These are phyloP conservation scores for Candida smagusa DNA, from an alignment of 1,139 yeast genomes.

Conservation along the genomic window DNA sequence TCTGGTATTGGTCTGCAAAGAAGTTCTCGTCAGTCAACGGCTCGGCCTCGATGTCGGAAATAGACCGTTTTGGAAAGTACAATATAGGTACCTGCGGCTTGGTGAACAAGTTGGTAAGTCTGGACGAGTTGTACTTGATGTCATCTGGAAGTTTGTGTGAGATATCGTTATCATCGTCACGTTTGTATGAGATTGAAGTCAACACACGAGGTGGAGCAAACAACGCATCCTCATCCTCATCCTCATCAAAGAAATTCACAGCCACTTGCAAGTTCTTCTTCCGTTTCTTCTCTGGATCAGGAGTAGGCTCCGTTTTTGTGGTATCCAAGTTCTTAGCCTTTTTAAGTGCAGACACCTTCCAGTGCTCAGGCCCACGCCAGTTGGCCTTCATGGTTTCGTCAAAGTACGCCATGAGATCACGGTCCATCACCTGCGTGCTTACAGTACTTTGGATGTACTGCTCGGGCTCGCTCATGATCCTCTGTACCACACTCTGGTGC, in stretches of 20 bases:
- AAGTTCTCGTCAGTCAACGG: slow-evolving; percentile 60
- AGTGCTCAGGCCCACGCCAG: slow-evolving; percentile 94
- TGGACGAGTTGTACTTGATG: slow-evolving; percentile 65
- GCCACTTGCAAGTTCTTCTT: slow-evolving; percentile 32
- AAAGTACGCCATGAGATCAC: slow-evolving; percentile 75
- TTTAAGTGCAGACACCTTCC: slow-evolving; percentile 74
- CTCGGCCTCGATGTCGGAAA: slow-evolving; percentile 7
- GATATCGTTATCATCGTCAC: slow-evolving; percentile 23
- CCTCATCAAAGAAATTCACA: slow-evolving; percentile 50
- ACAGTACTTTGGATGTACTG: slow-evolving; percentile 14
- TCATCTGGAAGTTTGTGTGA: slow-evolving; percentile 67
- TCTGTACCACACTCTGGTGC: slow-evolving; percentile 24
- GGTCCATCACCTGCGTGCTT: slow-evolving; percentile 47
- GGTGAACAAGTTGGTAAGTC: slow-evolving; percentile 64
- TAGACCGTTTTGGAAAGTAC: slow-evolving; percentile 22
- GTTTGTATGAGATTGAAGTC: slow-evolving; percentile 23
- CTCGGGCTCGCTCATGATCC: slow-evolving; percentile 19
- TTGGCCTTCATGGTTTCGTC: slow-evolving; percentile 65
- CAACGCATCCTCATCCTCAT: slow-evolving; percentile 44
- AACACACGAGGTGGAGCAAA: slow-evolving; percentile 43
- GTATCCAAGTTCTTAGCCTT: slow-evolving; percentile 17
- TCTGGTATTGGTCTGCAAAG: slow-evolving; percentile 68
- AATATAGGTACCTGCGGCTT: slow-evolving; percentile 54
- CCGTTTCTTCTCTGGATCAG: slow-evolving; percentile 14
- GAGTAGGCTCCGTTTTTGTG: background rate